Evolutionary conservation across 352 stramenopile genomes (phyloP).

Genomic region (Pythium dissotocum): DNA sequence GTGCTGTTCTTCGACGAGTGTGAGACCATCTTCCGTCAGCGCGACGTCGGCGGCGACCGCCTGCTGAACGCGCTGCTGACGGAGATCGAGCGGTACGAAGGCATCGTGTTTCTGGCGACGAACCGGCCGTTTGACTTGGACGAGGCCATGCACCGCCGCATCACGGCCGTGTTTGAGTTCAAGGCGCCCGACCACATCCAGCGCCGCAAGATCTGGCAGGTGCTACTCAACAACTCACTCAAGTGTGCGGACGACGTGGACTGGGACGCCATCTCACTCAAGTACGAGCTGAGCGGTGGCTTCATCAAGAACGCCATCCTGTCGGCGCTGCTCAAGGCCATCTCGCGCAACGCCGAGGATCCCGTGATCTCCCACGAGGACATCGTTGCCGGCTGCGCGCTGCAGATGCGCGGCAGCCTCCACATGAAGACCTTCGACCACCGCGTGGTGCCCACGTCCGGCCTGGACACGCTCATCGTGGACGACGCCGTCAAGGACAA

Average conservation of each 20-base stretch:
- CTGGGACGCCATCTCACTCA: slow-evolving; percentile 81
- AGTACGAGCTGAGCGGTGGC: slow-evolving; percentile 88
- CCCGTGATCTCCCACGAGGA: slow-evolving; percentile 78
- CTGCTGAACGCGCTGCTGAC: slow-evolving; percentile 83
- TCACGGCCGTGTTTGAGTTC: slow-evolving; percentile 89
- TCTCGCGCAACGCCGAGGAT: slow-evolving; percentile 51
- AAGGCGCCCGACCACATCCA: slow-evolving; percentile 84
- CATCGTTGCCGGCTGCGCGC: slow-evolving; percentile 72
- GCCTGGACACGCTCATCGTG: slow-evolving; percentile 74
- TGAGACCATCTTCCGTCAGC: slow-evolving; percentile 87
- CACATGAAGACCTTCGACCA: slow-evolving; percentile 91
- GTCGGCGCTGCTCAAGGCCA: slow-evolving; percentile 78
- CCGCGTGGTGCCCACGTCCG: slow-evolving; percentile 74
- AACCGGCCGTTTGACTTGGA: slow-evolving; percentile 89
- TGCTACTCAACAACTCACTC: slow-evolving; percentile 56
- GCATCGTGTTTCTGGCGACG: slow-evolving; percentile 88
- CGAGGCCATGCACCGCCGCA: slow-evolving; percentile 90
- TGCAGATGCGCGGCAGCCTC: slow-evolving; percentile 87
- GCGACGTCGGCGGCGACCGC: slow-evolving; percentile 75
- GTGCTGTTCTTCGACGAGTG: slow-evolving; percentile 91
- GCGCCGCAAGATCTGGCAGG: slow-evolving; percentile 83
- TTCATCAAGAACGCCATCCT: slow-evolving; percentile 93
- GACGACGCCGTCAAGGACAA: slow-evolving; percentile 65
- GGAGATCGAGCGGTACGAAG: slow-evolving; percentile 88
- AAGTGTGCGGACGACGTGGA: slow-evolving; percentile 69